phyloP scores from a whole-genome alignment of 2,329 filamentous ascomycete species.

The Talaromyces amestolkiae region DNA sequence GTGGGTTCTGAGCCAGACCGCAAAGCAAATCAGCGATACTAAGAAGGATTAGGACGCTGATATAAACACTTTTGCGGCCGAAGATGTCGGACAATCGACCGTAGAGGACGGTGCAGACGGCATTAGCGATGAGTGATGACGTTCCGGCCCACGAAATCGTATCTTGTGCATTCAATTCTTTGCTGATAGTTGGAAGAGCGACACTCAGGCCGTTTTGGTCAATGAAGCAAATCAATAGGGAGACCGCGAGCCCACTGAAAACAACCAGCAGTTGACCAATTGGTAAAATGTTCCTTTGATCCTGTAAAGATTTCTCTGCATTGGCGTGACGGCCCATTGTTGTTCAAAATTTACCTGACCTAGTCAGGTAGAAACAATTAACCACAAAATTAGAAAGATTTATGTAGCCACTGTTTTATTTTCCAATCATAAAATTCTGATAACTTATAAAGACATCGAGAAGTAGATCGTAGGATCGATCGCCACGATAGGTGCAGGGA shows the following conservation, averaged over 20 bases:
- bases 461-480: neutral
- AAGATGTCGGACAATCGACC: constrained; percentile 62
- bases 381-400: neutral
- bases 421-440: neutral
- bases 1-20: constrained; percentile 54
- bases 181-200: constrained; percentile 53
- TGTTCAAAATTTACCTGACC: neutral
- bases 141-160: constrained; percentile 69
- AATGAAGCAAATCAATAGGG: constrained; percentile 55
- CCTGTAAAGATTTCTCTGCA: constrained; percentile 50
- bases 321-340: constrained; percentile 29
- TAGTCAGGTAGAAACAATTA: neutral
- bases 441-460: neutral
- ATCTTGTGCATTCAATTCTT: constrained; percentile 45
- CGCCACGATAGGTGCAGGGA: neutral
- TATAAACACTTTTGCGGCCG: constrained; percentile 58
- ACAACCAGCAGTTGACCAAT: constrained; percentile 47
- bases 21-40: constrained; percentile 59
- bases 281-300: constrained; percentile 59
- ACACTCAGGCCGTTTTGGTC: constrained; percentile 59
- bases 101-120: constrained; percentile 64
- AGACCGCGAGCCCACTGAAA: constrained; percentile 52
- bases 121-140: constrained; percentile 65
- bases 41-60: constrained; percentile 54
- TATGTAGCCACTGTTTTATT: neutral